phyloP scores from a whole-genome alignment of 2,329 filamentous ascomycete species.

The Fusarium fracticaudum region DNA sequence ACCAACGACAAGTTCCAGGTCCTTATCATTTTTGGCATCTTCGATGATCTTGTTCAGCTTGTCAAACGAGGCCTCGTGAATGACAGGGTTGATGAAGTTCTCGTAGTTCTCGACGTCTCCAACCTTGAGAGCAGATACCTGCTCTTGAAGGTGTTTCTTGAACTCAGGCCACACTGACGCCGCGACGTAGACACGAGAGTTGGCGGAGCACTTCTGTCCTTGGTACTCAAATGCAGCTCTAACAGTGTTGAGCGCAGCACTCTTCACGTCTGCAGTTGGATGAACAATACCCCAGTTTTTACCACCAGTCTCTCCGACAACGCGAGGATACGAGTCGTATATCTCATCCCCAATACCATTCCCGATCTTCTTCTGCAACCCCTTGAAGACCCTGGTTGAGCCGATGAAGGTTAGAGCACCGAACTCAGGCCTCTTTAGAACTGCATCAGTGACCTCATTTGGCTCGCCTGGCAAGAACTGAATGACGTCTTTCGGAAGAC shows the following conservation, averaged over 20 bases:
- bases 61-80: conserved; percentile 57
- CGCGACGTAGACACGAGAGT: conserved; percentile 39
- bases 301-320: conserved; percentile 62
- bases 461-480: conserved; percentile 53
- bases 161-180: conserved; percentile 38
- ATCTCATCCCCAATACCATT: conserved; percentile 45
- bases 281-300: conserved; percentile 65
- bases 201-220: conserved; percentile 32
- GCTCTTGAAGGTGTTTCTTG: conserved; percentile 44
- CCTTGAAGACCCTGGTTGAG: conserved; percentile 50
- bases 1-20: conserved; percentile 55
- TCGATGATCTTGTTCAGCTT: conserved; percentile 53
- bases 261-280: conserved; percentile 24
- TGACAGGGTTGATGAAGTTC: conserved; percentile 60
- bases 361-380: conserved; percentile 46
- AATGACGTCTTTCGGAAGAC: conserved; percentile 50
- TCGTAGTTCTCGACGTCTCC: conserved; percentile 51
- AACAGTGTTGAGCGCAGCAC: conserved; percentile 25
- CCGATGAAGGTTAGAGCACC: conserved; percentile 51
- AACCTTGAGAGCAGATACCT: conserved; percentile 49
- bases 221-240: conserved; percentile 31
- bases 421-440: conserved; percentile 50
- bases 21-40: conserved; percentile 52
- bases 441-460: conserved; percentile 47
- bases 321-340: conserved; percentile 50